phyloP scores from a whole-genome alignment of 1,284 basidiomycete genomes.

The Anthracocystis panici-leucophaei region DNA sequence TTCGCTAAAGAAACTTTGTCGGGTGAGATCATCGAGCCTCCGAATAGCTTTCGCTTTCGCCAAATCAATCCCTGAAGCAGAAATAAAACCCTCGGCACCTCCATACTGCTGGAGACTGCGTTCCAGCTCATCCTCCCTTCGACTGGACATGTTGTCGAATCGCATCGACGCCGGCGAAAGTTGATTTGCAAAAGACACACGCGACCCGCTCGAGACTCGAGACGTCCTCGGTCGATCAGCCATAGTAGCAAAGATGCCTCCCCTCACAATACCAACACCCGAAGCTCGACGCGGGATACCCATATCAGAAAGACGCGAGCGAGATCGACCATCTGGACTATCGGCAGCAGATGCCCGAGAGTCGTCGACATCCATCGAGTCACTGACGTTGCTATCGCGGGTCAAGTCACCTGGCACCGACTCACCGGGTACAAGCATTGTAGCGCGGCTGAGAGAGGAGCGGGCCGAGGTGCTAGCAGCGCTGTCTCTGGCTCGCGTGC shows the following conservation, averaged over 20 bases:
- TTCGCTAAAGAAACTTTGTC: conserved; percentile 44
- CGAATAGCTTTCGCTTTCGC: conserved; percentile 31
- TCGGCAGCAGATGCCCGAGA: conserved; percentile 9
- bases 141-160: conserved; percentile 37
- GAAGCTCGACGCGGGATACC: conserved; percentile 44
- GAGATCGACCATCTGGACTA: conserved; percentile 13
- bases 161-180: conserved; percentile 28
- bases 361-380: conserved; percentile 37
- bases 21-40: conserved; percentile 44
- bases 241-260: conserved; percentile 50
- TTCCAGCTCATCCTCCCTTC: conserved; percentile 45
- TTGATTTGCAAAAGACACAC: conserved; percentile 41
- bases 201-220: conserved; percentile 37
- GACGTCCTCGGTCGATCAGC: conserved; percentile 30
- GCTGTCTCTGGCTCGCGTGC: conserved; percentile 25
- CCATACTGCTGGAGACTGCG: conserved; percentile 19
- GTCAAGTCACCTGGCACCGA: conserved; percentile 52
- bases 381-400: conserved; percentile 40
- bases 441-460: conserved; percentile 26
- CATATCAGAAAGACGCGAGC: conserved; percentile 37
- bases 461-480: conserved; percentile 22
- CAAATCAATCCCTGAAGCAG: conserved; percentile 33
- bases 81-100: conserved; percentile 27
- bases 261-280: conserved; percentile 26
- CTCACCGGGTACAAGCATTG: conserved; percentile 46